These are phyloP conservation scores for Daedaleopsis nitida DNA, from an alignment of 768 basidiomycete species.

Conservation along the genomic window DNA sequence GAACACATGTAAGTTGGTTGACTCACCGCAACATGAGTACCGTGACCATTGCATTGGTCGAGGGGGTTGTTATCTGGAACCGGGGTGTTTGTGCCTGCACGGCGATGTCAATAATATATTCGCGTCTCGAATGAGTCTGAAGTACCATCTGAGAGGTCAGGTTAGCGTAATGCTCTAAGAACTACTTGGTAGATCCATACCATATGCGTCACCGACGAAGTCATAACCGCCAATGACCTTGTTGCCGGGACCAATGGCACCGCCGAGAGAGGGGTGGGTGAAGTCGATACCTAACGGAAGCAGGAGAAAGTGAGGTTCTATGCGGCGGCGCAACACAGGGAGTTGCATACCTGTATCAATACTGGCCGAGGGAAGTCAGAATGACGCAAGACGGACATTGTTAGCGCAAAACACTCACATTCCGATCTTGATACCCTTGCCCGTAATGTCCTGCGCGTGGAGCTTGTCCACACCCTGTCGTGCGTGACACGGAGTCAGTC, in stretches of 20 bases:
- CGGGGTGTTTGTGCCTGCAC: constrained; percentile 48
- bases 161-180: neutral
- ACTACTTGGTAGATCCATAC: constrained; percentile 1
- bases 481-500: neutral
- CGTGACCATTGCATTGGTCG: constrained; percentile 48
- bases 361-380: constrained; percentile 27
- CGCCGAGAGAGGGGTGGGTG: constrained; percentile 56
- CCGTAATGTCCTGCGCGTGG: constrained; percentile 62
- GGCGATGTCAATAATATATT: constrained; percentile 18
- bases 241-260: constrained; percentile 54
- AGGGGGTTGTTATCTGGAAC: constrained; percentile 54
- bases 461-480: constrained; percentile 61
- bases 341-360: constrained; percentile 41
- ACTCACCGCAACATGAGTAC: constrained; percentile 56
- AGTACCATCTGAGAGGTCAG: neutral
- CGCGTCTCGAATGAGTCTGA: neutral
- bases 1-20: neutral
- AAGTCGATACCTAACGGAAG: constrained; percentile 51
- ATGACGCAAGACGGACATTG: neutral
- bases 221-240: constrained; percentile 57
- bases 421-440: constrained; percentile 67
- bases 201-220: constrained; percentile 58
- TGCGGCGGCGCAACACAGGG: neutral
- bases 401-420: constrained; percentile 42
- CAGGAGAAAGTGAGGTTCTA: neutral